These are phyloP conservation scores for Luvunga scandens DNA, from an alignment of 345 rosid species.

Conservation along the genomic window DNA sequence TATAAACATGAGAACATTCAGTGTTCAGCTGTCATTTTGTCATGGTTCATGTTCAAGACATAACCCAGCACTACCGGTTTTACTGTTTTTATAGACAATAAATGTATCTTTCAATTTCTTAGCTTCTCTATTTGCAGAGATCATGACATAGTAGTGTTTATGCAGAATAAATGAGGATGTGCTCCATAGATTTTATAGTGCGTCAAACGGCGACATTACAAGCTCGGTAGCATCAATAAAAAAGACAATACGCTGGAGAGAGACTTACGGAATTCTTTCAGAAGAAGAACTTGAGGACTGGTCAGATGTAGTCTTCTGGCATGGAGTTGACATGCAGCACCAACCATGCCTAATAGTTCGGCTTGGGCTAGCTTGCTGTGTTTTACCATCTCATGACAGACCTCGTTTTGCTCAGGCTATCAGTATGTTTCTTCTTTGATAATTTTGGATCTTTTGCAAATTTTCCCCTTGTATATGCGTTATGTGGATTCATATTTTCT, in stretches of 20 bases:
- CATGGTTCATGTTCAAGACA: neutral
- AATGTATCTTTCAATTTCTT: conserved; percentile 18
- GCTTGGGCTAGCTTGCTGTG: conserved; percentile 73
- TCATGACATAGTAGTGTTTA: conserved; percentile 34
- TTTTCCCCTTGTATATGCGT: neutral
- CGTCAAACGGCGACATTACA: conserved; percentile 75
- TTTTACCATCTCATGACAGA: conserved; percentile 67
- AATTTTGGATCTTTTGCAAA: neutral
- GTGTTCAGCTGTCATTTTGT: neutral
- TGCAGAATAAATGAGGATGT: conserved; percentile 83
- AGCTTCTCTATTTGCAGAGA: conserved; percentile 27
- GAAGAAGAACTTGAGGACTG: conserved; percentile 79
- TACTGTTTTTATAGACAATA: conserved; percentile 5
- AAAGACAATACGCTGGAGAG: conserved; percentile 92
- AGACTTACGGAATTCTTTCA: conserved; percentile 68
- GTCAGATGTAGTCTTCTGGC: conserved; percentile 91
- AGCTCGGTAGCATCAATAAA: conserved; percentile 69
- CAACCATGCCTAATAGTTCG: conserved; percentile 88
- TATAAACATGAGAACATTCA: neutral
- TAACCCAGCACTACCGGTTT: neutral
- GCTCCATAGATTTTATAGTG: conserved; percentile 68
- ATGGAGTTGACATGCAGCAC: conserved; percentile 73
- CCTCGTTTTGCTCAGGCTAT: conserved; percentile 89
- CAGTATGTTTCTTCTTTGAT: conserved; percentile 46
- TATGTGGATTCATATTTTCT: neutral